Base-by-base conservation (phyloP, 257 asterid species). In the Solanum clarkiae region DNA sequence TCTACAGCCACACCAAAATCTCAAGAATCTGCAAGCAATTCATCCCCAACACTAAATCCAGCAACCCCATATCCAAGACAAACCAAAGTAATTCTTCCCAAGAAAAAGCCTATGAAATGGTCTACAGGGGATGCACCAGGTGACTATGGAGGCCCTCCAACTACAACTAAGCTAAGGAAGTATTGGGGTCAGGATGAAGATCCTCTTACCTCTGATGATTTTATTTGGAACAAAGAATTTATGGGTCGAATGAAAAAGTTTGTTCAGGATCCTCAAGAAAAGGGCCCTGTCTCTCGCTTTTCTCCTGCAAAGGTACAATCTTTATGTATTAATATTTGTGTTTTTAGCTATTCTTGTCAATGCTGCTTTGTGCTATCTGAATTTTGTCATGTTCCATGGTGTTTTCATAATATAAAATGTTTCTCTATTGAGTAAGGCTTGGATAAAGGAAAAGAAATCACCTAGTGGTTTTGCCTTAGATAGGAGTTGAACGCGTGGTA, bases 111-210 rank as follows among this genome's bases (percentile, higher is more conserved):
- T 3, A 20, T 86, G 95, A 96, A 95, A 90, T 95, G 98, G 98
- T 93, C 98, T 12, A 93, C 97, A 10, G 99, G 98, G 54, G 94
- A 91, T 40, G 95, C 94, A 12, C 99, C 98, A 5, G 99, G 98
- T 81, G 99, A 95, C 18, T 95, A 94, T 45, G 99, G 97, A 16
- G 98, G 98, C 86, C 97, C 99, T 69, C 97, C 98, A 44, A 90
- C 95, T 69, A 91, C 96, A 83, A 65, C 98, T 88, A 96, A 93
- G 97, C 97, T 93, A 89, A 86, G 98, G 85, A 96, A 95, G 80
- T 95, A 93, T 87, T 96, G 98, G 98, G 98, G 98, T 63, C 92
- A 93, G 5, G 94, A 92, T 7, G 90, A 89, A 47, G 99, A 94
- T 89, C 98, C 99, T 84, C 95, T 96, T 75, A 91, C 94, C 82